Conservation (phyloP, 2,329 filamentous ascomycete genomes). For the Lachnellula subtilissima region DNA sequence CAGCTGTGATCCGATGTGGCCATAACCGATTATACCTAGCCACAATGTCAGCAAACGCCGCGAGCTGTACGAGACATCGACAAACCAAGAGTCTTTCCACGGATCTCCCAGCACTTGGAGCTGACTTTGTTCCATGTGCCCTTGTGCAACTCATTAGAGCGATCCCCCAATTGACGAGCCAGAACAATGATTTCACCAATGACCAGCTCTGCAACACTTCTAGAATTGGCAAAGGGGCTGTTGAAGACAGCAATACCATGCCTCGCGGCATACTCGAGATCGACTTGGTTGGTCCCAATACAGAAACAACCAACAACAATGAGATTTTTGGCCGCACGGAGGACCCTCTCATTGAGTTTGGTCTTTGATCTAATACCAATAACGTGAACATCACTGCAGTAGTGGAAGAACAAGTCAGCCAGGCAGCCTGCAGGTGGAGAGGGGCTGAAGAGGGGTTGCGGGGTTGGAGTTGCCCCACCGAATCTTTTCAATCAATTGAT, state of each 20-base stretch:
- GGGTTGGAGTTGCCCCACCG: slow-evolving; percentile 48
- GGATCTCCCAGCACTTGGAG: slow-evolving; percentile 93
- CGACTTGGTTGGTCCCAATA: slow-evolving; percentile 95
- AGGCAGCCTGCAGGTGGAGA: slow-evolving; percentile 14
- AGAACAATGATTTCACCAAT: slow-evolving; percentile 90
- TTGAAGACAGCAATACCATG: slow-evolving; percentile 97
- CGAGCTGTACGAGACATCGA: slow-evolving; percentile 1
- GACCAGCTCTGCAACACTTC: slow-evolving; percentile 92
- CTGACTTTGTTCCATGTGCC: slow-evolving; percentile 99
- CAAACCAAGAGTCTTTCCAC: slow-evolving; percentile 87
- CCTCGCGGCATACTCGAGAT: slow-evolving; percentile 75
- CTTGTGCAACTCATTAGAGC: slow-evolving; percentile 88
- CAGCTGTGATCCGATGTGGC: slow-evolving; percentile 93
- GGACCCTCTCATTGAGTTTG: slow-evolving; percentile 79
- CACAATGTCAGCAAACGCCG: slow-evolving; percentile 6
- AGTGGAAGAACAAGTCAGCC: neutral
- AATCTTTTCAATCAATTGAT: slow-evolving; percentile 95
- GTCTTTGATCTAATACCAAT: slow-evolving; percentile 98
- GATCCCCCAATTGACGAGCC: slow-evolving; percentile 87
- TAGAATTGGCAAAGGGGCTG: slow-evolving; percentile 96
- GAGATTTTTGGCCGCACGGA: slow-evolving; percentile 86
- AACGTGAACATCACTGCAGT: slow-evolving; percentile 79
- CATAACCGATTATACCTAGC: slow-evolving; percentile 85
- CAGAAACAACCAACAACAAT: slow-evolving; percentile 98
- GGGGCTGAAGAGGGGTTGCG: slow-evolving; percentile 1